Evolutionary conservation across 345 rosid genomes (phyloP).

Genomic region (Pelargonium nanum): DNA sequence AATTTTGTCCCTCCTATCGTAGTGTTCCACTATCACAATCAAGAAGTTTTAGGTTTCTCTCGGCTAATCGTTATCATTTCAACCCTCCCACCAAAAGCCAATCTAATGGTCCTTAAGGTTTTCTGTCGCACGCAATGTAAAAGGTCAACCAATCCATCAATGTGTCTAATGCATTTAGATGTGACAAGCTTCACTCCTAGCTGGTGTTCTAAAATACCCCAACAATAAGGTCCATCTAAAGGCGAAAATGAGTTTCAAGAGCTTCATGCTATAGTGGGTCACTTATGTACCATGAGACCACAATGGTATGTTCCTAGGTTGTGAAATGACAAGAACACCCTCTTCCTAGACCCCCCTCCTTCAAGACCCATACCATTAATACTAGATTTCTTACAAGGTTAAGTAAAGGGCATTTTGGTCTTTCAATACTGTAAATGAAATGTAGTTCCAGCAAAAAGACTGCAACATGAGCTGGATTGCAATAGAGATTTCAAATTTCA

Average conservation of each 20-base stretch:
- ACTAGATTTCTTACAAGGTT: neutral
- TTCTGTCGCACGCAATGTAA: too few relatives aligned
- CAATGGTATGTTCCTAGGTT: neutral
- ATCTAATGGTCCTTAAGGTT: neutral
- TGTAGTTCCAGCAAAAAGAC: slow-evolving; percentile 11
- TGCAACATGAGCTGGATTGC: slow-evolving; percentile 52
- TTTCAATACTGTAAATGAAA: slow-evolving; percentile 6
- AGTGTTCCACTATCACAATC: too few relatives aligned
- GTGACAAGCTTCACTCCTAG: neutral
- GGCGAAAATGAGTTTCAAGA: neutral
- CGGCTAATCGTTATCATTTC: too few relatives aligned
- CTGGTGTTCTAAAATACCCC: neutral
- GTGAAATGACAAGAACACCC: slow-evolving; percentile 19
- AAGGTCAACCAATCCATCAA: too few relatives aligned
- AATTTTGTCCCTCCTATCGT: too few relatives aligned
- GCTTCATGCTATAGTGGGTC: neutral
- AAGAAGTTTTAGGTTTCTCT: too few relatives aligned
- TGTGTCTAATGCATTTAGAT: neutral
- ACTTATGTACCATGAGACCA: neutral
- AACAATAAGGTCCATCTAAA: neutral
- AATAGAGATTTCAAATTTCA: slow-evolving; percentile 11
- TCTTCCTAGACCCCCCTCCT: slow-evolving; percentile 3
- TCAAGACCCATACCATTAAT: slow-evolving; percentile 6
- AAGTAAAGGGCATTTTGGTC: slow-evolving; percentile 32
- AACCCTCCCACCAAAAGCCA: too few relatives aligned